Percentiles rank a stretch among this genome's conserved stretches.
These are phyloP conservation scores for Lentinula guzmanii DNA, from an alignment of 768 basidiomycete genomes.

Conservation along the genomic window DNA sequence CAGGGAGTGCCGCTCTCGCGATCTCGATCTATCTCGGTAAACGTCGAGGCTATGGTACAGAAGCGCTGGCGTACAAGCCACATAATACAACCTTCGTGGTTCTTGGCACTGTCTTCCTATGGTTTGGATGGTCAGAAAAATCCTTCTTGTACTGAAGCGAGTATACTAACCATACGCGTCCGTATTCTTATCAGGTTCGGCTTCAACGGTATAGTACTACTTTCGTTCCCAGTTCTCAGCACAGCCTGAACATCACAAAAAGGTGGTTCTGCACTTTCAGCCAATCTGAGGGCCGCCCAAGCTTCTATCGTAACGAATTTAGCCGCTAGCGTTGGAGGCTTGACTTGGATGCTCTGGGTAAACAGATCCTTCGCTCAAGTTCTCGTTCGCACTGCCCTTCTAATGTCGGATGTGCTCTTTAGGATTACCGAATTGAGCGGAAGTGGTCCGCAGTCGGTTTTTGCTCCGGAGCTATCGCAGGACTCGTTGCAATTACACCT, in stretches of 20 bases:
- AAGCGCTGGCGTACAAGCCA: conserved; percentile 85
- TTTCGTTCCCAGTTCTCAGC: conserved; percentile 25
- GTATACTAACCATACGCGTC: not conserved
- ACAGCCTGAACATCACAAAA: not conserved
- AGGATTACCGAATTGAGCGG: conserved; percentile 88
- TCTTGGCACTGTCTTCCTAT: conserved; percentile 87
- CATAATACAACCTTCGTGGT: conserved; percentile 92
- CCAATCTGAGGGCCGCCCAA: conserved; percentile 81
- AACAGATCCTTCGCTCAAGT: conserved; percentile 7
- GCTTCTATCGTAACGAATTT: conserved; percentile 94
- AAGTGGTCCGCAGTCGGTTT: conserved; percentile 95
- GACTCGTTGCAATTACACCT: conserved; percentile 85
- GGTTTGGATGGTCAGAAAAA: conserved; percentile 71
- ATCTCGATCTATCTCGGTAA: conserved; percentile 90
- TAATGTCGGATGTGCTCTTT: not conserved
- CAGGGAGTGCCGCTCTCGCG: conserved; percentile 86
- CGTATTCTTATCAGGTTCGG: conserved; percentile 42
- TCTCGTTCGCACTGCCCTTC: not conserved
- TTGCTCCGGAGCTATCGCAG: conserved; percentile 91
- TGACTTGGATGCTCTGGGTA: conserved; percentile 92
- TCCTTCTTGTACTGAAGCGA: not conserved
- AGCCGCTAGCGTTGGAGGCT: conserved; percentile 77
- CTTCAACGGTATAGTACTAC: conserved; percentile 88
- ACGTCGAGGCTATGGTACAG: conserved; percentile 87
- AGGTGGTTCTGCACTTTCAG: not conserved